These are phyloP conservation scores for Thermoascus crustaceus DNA, from an alignment of 2,329 filamentous ascomycete species.

Conservation along the genomic window DNA sequence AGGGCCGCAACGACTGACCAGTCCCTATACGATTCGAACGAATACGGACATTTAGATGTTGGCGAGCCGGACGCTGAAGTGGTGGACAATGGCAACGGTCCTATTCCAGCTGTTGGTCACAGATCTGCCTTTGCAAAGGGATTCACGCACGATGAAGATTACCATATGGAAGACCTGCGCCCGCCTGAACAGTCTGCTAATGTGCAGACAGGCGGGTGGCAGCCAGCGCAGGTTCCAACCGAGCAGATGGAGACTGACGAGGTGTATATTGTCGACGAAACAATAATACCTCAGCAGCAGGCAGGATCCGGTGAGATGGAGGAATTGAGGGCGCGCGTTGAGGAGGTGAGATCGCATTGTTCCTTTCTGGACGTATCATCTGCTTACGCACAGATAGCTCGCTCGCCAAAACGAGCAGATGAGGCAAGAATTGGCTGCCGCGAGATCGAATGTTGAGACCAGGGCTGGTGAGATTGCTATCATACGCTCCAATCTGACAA, in stretches of 20 bases:
- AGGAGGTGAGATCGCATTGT: constrained; percentile 16
- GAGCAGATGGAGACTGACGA: constrained; percentile 13
- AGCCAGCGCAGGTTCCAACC: neutral
- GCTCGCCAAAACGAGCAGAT: constrained; percentile 33
- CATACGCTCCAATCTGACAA: constrained; percentile 50
- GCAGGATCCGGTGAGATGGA: constrained; percentile 7
- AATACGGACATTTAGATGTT: constrained; percentile 36
- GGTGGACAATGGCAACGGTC: constrained; percentile 26
- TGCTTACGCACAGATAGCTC: constrained; percentile 20
- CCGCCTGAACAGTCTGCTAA: neutral
- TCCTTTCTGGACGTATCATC: neutral
- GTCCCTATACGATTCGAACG: no score
- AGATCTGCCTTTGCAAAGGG: neutral
- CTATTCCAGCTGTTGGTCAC: constrained; percentile 3
- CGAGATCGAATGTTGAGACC: constrained; percentile 36
- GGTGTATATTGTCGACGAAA: neutral
- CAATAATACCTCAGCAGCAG: constrained; percentile 6
- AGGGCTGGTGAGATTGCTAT: constrained; percentile 56
- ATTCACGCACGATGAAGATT: constrained; percentile 1
- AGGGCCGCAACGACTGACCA: no score
- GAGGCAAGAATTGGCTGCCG: constrained; percentile 29
- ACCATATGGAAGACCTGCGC: neutral
- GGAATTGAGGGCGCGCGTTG: constrained; percentile 11
- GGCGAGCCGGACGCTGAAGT: constrained; percentile 37
- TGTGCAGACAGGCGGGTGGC: no score